phyloP scores from a whole-genome alignment of 192 early-diverging fungal species.

The Phlyctochytrium bullatum region DNA sequence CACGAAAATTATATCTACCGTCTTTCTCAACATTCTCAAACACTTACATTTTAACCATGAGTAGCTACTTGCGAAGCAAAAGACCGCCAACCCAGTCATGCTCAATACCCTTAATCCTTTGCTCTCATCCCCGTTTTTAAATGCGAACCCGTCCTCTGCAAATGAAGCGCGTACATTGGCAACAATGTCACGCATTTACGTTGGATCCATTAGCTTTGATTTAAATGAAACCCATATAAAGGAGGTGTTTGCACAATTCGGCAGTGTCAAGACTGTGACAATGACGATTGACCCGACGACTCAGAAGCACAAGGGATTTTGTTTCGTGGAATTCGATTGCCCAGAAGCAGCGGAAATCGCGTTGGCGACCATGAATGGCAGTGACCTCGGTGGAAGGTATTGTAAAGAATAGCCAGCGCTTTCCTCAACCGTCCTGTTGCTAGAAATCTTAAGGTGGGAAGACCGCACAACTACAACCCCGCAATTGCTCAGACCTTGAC shows the following conservation, averaged over 20 bases:
- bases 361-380: constrained; percentile 75
- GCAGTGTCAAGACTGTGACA: constrained; percentile 69
- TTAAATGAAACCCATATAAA: constrained; percentile 78
- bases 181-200: constrained; percentile 63
- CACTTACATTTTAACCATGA: background rate
- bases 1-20: background rate
- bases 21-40: no score
- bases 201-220: constrained; percentile 85
- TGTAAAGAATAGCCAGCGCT: background rate
- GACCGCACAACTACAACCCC: constrained; percentile 79
- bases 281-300: constrained; percentile 74
- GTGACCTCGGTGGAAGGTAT: constrained; percentile 75
- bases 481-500: constrained; percentile 61
- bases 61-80: background rate
- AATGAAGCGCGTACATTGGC: constrained; percentile 25
- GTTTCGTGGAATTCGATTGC: constrained; percentile 86
- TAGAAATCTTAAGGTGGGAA: constrained; percentile 74
- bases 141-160: background rate
- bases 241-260: constrained; percentile 75
- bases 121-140: background rate
- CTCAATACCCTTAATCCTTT: background rate
- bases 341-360: constrained; percentile 84
- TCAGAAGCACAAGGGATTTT: constrained; percentile 84
- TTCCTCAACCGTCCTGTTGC: background rate
- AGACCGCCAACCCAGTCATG: background rate